Evolutionary conservation across 306 rosid genomes (phyloP).

Genomic region (Pterocarpus santalinus): DNA sequence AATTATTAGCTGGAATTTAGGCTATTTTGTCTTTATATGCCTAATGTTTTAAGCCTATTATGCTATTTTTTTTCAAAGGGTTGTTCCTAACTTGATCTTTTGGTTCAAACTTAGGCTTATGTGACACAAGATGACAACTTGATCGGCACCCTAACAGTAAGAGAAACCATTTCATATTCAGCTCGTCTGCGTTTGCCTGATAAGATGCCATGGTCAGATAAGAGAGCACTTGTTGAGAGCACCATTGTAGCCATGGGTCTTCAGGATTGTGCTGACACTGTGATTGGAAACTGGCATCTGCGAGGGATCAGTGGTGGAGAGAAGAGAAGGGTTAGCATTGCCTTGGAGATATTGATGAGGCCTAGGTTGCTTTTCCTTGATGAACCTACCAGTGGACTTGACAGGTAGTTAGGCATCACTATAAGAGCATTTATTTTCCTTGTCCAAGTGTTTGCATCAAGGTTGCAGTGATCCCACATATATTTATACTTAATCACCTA

Average conservation of each 20-base stretch:
- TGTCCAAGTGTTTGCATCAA: slow-evolving; percentile 23
- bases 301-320: slow-evolving; percentile 99
- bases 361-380: slow-evolving; percentile 94
- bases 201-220: slow-evolving; percentile 78
- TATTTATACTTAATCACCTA: neutral
- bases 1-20: neutral
- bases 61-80: neutral
- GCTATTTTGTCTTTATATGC: neutral
- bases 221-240: slow-evolving; percentile 78
- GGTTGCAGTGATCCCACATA: neutral
- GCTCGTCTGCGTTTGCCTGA: slow-evolving; percentile 83
- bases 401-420: slow-evolving; percentile 67
- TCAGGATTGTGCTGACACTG: slow-evolving; percentile 95
- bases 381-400: slow-evolving; percentile 98
- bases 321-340: slow-evolving; percentile 96
- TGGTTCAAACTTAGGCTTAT: slow-evolving; percentile 70
- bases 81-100: slow-evolving; percentile 11
- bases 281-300: slow-evolving; percentile 95
- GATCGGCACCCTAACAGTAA: slow-evolving; percentile 87
- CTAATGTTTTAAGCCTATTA: neutral
- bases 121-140: slow-evolving; percentile 98
- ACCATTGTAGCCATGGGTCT: slow-evolving; percentile 97
- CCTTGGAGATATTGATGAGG: slow-evolving; percentile 88
- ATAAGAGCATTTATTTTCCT: slow-evolving; percentile 47
- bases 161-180: slow-evolving; percentile 91